These are phyloP conservation scores for Chytridium lagenaria DNA, from an alignment of 371 early-diverging fungal species.

Conservation along the genomic window DNA sequence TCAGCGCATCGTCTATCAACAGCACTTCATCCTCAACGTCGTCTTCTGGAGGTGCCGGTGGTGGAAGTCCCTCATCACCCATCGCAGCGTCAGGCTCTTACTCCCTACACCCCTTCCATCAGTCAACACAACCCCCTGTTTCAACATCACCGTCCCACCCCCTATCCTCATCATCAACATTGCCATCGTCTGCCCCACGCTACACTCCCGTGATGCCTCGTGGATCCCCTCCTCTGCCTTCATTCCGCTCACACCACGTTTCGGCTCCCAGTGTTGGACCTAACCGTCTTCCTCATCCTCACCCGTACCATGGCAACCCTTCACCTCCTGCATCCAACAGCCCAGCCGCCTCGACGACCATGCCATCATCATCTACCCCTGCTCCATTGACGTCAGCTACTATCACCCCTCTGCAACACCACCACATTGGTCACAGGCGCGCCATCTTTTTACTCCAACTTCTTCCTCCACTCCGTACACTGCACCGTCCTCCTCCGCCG, in stretches of 20 bases:
- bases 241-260: constrained; percentile 6
- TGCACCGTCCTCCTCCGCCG: not conserved
- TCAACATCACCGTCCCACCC: not conserved
- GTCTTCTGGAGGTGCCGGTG: too few relatives aligned
- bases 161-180: not conserved
- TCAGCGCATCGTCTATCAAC: too few relatives aligned
- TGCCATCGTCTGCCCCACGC: not conserved
- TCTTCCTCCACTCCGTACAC: not conserved
- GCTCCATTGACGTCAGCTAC: not conserved
- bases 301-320: not conserved
- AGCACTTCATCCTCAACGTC: too few relatives aligned
- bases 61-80: not conserved
- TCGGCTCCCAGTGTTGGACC: constrained; percentile 10
- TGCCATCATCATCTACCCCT: not conserved
- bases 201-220: constrained; percentile 6
- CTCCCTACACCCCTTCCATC: not conserved
- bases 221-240: constrained; percentile 1
- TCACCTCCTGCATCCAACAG: not conserved
- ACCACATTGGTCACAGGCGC: not conserved
- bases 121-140: not conserved
- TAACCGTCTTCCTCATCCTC: not conserved
- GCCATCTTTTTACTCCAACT: not conserved
- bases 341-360: not conserved
- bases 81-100: not conserved
- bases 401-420: not conserved